Base-by-base conservation (phyloP, 192 early-diverging fungal genomes). In the Chytriomyces hyalinus region DNA sequence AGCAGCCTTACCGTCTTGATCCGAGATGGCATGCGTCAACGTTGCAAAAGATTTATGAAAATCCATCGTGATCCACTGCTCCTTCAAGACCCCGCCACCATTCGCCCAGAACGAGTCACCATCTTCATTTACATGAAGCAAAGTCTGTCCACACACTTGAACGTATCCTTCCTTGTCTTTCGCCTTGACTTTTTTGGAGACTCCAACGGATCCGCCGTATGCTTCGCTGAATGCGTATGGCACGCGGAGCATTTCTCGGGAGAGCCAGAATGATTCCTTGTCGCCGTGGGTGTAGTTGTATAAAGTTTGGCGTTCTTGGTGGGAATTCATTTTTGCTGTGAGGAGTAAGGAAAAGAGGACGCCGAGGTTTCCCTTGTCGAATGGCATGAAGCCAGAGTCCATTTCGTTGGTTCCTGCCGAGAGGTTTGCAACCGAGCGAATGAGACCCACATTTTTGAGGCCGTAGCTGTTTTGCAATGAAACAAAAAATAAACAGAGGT, bases 201-300 rank as follows among this genome's bases (percentile, higher is more conserved):
- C 81, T 57, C 89, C 89, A 70, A 89, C 82, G 44, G 81, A 81
- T 7, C 81, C 87, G n/a, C 82, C 87, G 74, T 86, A 81, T 7
- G 75, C 81, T 63, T 76, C 79, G 20, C 82, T 75, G 59, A 90
- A 90, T 11, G 78, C 79, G 67, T 85, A 90, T 1, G 84, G 87
- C 26, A 85, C 84, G 26, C 88, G 81, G 15, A 84, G 67, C 84
- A 89, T 87, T 77, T 92, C 91, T 48, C 80, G 83, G 7, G 90
- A 91, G 26, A 85, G 78, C 91, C 91, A 92, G 48, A 89, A 92
- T 0, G 90, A 86, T 73, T 92, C 91, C 75, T 92, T 92, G 81
- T 92, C 91, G 26, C 69, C 69, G 26, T 70, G 45, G 0, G 57
- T 60, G 9, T 53, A 26, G 13, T 44, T 70, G 7, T 57, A 50